These are phyloP conservation scores for Gamsiella multidivaricata DNA, from an alignment of 192 early-diverging fungal genomes.

Conservation along the genomic window DNA sequence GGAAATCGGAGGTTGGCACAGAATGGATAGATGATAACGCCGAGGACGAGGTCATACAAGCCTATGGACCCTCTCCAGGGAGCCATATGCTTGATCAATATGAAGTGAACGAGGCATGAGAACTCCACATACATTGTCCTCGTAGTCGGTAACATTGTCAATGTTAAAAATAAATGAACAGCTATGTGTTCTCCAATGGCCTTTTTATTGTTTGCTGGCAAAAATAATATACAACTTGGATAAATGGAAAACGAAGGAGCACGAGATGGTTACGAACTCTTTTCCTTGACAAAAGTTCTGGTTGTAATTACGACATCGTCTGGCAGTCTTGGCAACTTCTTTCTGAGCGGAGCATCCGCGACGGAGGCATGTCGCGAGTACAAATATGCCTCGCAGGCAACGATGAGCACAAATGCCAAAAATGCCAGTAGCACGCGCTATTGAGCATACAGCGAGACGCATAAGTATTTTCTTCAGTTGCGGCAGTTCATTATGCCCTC, in stretches of 20 bases:
- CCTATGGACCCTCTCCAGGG: slow-evolving; percentile 40
- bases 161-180: not conserved
- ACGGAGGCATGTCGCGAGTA: slow-evolving; percentile 33
- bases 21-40: slow-evolving; percentile 48
- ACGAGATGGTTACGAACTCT: not conserved
- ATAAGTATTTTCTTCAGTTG: too few species aligned
- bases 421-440: slow-evolving; percentile 38
- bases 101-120: slow-evolving; percentile 8
- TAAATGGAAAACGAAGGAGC: too few species aligned
- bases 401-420: slow-evolving; percentile 35
- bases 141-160: too few species aligned
- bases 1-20: slow-evolving; percentile 50
- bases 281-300: slow-evolving; percentile 16
- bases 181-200: too few species aligned
- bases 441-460: not conserved
- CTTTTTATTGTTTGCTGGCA: too few species aligned
- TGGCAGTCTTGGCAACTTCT: slow-evolving; percentile 6
- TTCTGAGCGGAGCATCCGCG: not conserved
- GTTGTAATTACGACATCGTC: slow-evolving; percentile 27
- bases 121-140: not conserved
- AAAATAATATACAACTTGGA: too few species aligned
- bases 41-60: slow-evolving; percentile 32
- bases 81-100: slow-evolving; percentile 21
- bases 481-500: too few species aligned
- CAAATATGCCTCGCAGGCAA: slow-evolving; percentile 43